Percentiles rank a stretch among this genome's conserved stretches.
Evolutionary conservation across 2,329 filamentous ascomycete genomes (phyloP).

Genomic region (Canariomyces notabilis): DNA sequence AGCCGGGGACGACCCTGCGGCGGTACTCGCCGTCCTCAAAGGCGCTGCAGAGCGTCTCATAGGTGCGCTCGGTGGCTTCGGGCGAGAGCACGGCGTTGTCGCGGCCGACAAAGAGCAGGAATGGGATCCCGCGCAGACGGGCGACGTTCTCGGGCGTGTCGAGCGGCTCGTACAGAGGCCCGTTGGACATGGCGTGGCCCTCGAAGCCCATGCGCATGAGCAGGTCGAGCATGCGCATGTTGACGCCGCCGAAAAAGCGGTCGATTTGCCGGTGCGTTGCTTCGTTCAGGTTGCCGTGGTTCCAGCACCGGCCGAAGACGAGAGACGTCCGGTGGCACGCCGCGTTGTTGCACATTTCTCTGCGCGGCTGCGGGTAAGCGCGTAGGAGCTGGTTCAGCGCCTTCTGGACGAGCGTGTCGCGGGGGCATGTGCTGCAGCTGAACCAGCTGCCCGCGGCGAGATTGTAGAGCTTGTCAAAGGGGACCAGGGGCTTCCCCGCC

Average conservation of each 20-base stretch:
- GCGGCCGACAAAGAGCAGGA: conserved; percentile 51
- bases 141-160: conserved; percentile 46
- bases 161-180: conserved; percentile 42
- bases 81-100: conserved; percentile 54
- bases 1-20: conserved; percentile 49
- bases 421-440: conserved; percentile 42
- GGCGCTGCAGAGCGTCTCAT: conserved; percentile 46
- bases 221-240: conserved; percentile 52
- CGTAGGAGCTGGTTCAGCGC: conserved; percentile 52
- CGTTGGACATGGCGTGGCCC: conserved; percentile 50
- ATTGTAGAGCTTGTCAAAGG: conserved; percentile 46
- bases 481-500: conserved; percentile 41
- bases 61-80: conserved; percentile 48
- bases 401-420: conserved; percentile 46
- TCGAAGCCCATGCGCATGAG: conserved; percentile 52
- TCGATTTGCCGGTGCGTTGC: conserved; percentile 59
- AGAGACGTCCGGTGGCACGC: conserved; percentile 57
- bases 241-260: conserved; percentile 58
- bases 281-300: conserved; percentile 60
- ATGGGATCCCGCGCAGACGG: conserved; percentile 47
- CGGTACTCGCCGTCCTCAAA: conserved; percentile 46
- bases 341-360: conserved; percentile 57
- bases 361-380: conserved; percentile 49
- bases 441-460: conserved; percentile 50
- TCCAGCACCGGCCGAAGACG: conserved; percentile 61